Evolutionary conservation across 352 stramenopile species (phyloP).

Genomic region (Phytophthora idaei): DNA sequence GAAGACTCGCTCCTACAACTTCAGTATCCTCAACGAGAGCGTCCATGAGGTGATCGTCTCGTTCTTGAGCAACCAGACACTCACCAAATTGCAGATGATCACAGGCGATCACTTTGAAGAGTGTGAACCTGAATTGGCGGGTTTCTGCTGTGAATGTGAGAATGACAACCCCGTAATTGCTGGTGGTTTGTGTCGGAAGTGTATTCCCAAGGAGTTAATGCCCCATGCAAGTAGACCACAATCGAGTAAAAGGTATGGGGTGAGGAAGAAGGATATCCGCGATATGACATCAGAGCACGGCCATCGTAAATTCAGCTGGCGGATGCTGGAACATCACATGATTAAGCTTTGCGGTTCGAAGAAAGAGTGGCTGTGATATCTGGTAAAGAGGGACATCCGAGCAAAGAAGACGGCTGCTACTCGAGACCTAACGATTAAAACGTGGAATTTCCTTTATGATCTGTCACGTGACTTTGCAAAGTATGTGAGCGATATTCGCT

Average conservation of each 20-base stretch:
- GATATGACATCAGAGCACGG: neutral
- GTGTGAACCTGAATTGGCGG: slow-evolving; percentile 22
- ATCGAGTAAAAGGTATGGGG: neutral
- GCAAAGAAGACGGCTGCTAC: slow-evolving; percentile 13
- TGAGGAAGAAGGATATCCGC: neutral
- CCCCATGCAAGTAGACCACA: too few relatives aligned
- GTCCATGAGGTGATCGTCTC: slow-evolving; percentile 9
- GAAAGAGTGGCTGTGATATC: slow-evolving; percentile 18
- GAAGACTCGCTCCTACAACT: slow-evolving; percentile 22
- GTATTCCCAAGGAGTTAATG: neutral
- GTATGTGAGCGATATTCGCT: neutral
- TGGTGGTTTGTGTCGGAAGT: neutral
- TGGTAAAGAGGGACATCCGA: slow-evolving; percentile 12
- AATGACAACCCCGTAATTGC: slow-evolving; percentile 27
- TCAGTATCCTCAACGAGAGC: slow-evolving; percentile 16
- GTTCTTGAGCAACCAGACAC: slow-evolving; percentile 33
- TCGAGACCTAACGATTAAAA: slow-evolving; percentile 11
- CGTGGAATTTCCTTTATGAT: slow-evolving; percentile 6
- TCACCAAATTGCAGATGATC: slow-evolving; percentile 36
- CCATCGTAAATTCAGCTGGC: neutral
- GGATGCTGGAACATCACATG: slow-evolving; percentile 22
- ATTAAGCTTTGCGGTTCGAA: slow-evolving; percentile 21
- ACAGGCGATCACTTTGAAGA: slow-evolving; percentile 21
- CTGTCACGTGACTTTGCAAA: slow-evolving; percentile 10
- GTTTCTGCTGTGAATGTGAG: slow-evolving; percentile 29